Evolutionary conservation across 2,329 filamentous ascomycete genomes (phyloP).

Genomic region (Alternaria metachromatica): DNA sequence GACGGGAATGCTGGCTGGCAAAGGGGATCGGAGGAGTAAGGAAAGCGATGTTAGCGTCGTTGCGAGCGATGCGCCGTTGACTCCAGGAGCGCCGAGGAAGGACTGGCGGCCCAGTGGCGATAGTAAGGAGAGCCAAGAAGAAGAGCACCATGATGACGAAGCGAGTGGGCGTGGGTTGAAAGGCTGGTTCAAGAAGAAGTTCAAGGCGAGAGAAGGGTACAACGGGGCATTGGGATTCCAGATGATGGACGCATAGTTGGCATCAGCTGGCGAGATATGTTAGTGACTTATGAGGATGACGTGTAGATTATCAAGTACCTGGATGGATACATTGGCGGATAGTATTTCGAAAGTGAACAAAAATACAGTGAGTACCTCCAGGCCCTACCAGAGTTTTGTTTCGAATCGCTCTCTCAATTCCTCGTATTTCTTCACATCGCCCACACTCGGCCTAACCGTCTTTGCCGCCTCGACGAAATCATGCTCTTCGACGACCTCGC

Average conservation of each 20-base stretch:
- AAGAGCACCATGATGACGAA: neutral
- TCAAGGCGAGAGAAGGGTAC: neutral
- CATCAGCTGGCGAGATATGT: neutral
- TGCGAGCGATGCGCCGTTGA: neutral
- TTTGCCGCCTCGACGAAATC: constrained; percentile 55
- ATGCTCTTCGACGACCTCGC: constrained; percentile 54
- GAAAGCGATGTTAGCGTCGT: neutral
- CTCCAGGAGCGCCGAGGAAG: neutral
- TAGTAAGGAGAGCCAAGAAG: neutral
- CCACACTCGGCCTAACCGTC: constrained; percentile 60
- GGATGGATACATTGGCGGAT: neutral
- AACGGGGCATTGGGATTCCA: neutral
- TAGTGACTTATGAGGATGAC: neutral
- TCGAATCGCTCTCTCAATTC: constrained; percentile 58
- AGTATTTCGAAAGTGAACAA: neutral
- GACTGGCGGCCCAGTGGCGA: neutral
- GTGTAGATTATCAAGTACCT: neutral
- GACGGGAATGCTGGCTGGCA: neutral
- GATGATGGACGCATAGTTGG: neutral
- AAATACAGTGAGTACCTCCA: neutral
- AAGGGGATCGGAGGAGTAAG: neutral
- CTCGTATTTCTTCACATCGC: constrained; percentile 64
- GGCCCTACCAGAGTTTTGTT: constrained; percentile 27
- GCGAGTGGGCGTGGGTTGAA: neutral
- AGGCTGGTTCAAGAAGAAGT: neutral